These are phyloP conservation scores for Aspergillus haitiensis DNA, from an alignment of 495 filamentous ascomycete genomes.

Conservation along the genomic window DNA sequence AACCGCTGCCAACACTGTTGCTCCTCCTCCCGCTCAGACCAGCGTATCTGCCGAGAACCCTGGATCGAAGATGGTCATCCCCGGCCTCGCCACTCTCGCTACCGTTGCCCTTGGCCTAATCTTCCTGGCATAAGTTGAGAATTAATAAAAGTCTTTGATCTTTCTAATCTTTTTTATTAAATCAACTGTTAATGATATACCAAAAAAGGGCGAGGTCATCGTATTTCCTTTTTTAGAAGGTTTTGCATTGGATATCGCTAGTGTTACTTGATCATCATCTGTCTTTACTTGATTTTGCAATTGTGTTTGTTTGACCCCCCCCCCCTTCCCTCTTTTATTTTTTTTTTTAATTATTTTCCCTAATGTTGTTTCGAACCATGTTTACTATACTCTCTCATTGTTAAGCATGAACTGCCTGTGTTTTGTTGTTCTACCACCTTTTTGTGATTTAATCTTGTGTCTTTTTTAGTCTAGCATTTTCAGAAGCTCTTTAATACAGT, in stretches of 20 bases:
- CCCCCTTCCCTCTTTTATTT: not conserved
- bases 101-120: slow-evolving; percentile 28
- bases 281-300: not conserved
- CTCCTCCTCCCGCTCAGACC: slow-evolving; percentile 28
- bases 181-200: not conserved
- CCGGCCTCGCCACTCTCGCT: slow-evolving; percentile 33
- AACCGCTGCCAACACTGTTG: not conserved
- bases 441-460: not conserved
- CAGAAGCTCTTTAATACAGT: no score
- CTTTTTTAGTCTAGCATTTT: not conserved
- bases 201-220: not conserved
- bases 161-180: not conserved
- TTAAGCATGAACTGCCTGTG: not conserved
- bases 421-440: no score
- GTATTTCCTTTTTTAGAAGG: no score
- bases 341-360: not conserved
- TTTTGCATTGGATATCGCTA: no score
- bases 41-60: slow-evolving; percentile 30
- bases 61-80: slow-evolving; percentile 33
- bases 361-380: not conserved
- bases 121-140: slow-evolving; percentile 16
- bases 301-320: not conserved
- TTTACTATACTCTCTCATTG: not conserved
- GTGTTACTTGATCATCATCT: not conserved
- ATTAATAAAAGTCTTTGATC: no score